phyloP scores from a whole-genome alignment of 768 basidiomycete species.

The Mycena epipterygia region DNA sequence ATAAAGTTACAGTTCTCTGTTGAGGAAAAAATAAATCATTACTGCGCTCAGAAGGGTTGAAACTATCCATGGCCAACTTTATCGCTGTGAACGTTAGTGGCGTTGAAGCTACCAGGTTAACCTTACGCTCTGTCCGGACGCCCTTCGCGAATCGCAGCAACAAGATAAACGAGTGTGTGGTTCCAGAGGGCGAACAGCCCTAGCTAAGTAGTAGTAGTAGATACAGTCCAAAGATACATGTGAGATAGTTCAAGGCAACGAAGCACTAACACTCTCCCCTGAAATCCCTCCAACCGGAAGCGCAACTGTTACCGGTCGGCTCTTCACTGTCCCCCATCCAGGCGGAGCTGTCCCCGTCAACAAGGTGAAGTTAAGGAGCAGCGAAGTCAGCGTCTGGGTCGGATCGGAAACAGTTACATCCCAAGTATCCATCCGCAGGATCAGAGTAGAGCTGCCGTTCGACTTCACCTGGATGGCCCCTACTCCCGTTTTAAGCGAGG shows the following conservation, averaged over 20 bases:
- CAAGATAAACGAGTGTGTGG: too few relatives aligned
- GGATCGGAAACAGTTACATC: slow-evolving; percentile 64
- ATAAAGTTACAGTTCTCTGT: too few relatives aligned
- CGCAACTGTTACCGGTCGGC: slow-evolving; percentile 40
- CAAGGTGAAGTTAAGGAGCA: slow-evolving; percentile 44
- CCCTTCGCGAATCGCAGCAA: too few relatives aligned
- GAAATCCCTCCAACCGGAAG: slow-evolving; percentile 44
- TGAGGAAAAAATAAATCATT: too few relatives aligned
- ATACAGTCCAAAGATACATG: too few relatives aligned
- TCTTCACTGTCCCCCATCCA: slow-evolving; percentile 49
- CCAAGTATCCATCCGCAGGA: slow-evolving; percentile 49
- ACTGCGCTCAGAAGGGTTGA: too few relatives aligned
- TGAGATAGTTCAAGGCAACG: slow-evolving; percentile 19
- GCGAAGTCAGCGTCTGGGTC: slow-evolving; percentile 52
- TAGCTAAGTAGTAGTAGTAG: too few relatives aligned
- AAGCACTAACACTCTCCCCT: slow-evolving; percentile 37
- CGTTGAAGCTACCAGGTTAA: too few relatives aligned
- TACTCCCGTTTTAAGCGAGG: slow-evolving; percentile 37
- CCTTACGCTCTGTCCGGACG: too few relatives aligned
- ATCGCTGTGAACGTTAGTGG: too few relatives aligned
- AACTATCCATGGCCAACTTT: too few relatives aligned
- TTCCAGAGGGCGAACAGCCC: too few relatives aligned
- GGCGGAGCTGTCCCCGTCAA: slow-evolving; percentile 37
- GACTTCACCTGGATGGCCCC: slow-evolving; percentile 49
- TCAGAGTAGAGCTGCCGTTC: slow-evolving; percentile 49